These are phyloP conservation scores for Helicostylum pulchrum DNA, from an alignment of 192 early-diverging fungal species.

Conservation along the genomic window DNA sequence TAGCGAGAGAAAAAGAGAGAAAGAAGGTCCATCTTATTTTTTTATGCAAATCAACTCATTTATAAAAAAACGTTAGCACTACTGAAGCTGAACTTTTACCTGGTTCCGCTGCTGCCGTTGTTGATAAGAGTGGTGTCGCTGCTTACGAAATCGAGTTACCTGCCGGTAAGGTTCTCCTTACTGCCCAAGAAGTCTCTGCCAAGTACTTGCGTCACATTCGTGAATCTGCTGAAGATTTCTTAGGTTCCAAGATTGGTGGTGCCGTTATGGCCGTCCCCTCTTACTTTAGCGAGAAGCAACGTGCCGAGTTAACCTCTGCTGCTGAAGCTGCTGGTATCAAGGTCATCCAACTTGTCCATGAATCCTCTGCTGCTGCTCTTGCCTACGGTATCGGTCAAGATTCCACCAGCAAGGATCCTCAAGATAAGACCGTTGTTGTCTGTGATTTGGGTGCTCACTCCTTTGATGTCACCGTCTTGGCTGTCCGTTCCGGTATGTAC, in stretches of 20 bases:
- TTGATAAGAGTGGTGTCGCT: slow-evolving; percentile 52
- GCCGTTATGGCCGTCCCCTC: slow-evolving; percentile 85
- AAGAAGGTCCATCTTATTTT: not conserved
- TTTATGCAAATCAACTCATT: slow-evolving; percentile 6
- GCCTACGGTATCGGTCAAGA: slow-evolving; percentile 71
- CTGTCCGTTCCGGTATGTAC: slow-evolving; percentile 68
- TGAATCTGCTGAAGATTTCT: slow-evolving; percentile 86
- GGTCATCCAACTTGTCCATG: slow-evolving; percentile 77
- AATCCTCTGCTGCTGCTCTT: slow-evolving; percentile 88
- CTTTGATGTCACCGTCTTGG: slow-evolving; percentile 78
- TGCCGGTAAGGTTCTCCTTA: slow-evolving; percentile 60
- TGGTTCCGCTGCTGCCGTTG: slow-evolving; percentile 52
- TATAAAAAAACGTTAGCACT: slow-evolving; percentile 24
- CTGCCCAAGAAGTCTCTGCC: slow-evolving; percentile 70
- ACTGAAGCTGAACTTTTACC: slow-evolving; percentile 30
- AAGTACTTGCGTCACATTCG: slow-evolving; percentile 79
- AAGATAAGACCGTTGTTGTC: slow-evolving; percentile 79
- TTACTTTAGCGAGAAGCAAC: slow-evolving; percentile 76
- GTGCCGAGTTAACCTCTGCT: slow-evolving; percentile 60
- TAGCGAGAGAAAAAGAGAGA: slow-evolving; percentile 10
- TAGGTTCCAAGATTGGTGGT: slow-evolving; percentile 74
- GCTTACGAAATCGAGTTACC: slow-evolving; percentile 63
- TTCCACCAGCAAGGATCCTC: slow-evolving; percentile 41
- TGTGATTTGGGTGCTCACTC: slow-evolving; percentile 87
- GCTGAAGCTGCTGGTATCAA: slow-evolving; percentile 77